phyloP scores from a whole-genome alignment of 2,329 filamentous ascomycete species.

The Alternaria consortialis region DNA sequence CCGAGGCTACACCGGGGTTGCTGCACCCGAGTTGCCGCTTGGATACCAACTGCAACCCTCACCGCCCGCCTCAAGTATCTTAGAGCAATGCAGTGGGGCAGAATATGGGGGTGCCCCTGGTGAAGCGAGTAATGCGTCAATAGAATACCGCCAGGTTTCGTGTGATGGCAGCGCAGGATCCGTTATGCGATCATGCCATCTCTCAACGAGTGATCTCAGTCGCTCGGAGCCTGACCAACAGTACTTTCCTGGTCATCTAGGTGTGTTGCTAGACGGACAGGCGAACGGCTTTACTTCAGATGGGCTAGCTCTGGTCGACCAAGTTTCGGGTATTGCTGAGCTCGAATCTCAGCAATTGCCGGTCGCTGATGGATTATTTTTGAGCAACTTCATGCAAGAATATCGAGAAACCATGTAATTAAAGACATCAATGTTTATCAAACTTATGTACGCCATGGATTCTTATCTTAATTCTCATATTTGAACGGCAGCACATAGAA shows the following conservation, averaged over 20 bases:
- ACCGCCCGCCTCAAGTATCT: not conserved
- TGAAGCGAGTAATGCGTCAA: constrained; percentile 5
- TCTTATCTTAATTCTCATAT: not conserved
- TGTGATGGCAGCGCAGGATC: not conserved
- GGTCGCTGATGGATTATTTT: constrained; percentile 2
- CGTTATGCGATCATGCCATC: not conserved
- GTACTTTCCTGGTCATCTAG: not conserved
- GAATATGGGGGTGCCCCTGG: not conserved
- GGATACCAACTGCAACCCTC: not conserved
- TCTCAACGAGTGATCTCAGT: not conserved
- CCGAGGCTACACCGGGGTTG: not conserved
- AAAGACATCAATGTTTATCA: not conserved
- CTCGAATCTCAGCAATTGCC: not conserved
- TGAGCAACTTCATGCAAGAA: constrained; percentile 6
- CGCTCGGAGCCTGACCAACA: not conserved
- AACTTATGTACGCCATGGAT: not conserved
- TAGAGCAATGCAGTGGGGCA: not conserved
- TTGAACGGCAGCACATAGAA: constrained; percentile 1
- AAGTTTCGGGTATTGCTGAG: not conserved
- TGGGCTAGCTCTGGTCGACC: not conserved
- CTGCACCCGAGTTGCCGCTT: not conserved
- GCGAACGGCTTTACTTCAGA: not conserved
- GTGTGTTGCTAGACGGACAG: not conserved
- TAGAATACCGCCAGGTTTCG: not conserved
- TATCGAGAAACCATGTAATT: constrained; percentile 4